Base-by-base conservation (phyloP, 371 early-diverging fungal species). In the Mucor circinelloides region DNA sequence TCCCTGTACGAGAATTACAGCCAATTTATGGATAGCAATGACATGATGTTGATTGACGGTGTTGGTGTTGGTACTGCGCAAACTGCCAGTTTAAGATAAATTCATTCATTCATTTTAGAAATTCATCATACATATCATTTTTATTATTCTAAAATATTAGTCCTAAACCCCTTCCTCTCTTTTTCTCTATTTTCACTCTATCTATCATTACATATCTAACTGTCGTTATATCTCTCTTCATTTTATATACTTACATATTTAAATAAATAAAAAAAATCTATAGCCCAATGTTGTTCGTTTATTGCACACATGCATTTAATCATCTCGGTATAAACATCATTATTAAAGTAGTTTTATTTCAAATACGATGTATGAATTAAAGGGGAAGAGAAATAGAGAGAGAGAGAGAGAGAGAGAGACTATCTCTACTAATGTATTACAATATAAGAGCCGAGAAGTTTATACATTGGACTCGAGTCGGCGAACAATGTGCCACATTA, bases 401-500 rank as follows among this genome's bases (percentile, higher is more conserved):
- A 34, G 10, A 4, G 10, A 34, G 3, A 34, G 10, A 34, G 10
- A 34, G 17, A 15, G 17, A 40, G 17, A 40, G 5, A 40, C n/a
- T n/a, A n/a, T n/a, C n/a, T n/a, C n/a, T n/a, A n/a, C n/a, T n/a
- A 13, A 36, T 36, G 36, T 13, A 36, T 5, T 13, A 36, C 1
- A 13, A 5, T 40, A 40, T 2, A 52, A 52, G 27, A 52, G 52
- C 52, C 52, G 52, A 52, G 13, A 9, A 32, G 10, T 32, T 56
- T 56, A 56, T 32, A 30, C 25, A 38, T 31, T 13, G 12, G 52
- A 34, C 58, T 70, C 62, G 52, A 70, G 62, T 61, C 66, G 65
- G 62, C 66, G 66, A 17, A 84, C 73, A 13, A 84, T 75, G 69
- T 84, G 84, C 84, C 84, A 84, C 50, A 81, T 56, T 13, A 84